Evolutionary conservation across 805 yeast species (phyloP).

Genomic region (Clavispora phyllophila): DNA sequence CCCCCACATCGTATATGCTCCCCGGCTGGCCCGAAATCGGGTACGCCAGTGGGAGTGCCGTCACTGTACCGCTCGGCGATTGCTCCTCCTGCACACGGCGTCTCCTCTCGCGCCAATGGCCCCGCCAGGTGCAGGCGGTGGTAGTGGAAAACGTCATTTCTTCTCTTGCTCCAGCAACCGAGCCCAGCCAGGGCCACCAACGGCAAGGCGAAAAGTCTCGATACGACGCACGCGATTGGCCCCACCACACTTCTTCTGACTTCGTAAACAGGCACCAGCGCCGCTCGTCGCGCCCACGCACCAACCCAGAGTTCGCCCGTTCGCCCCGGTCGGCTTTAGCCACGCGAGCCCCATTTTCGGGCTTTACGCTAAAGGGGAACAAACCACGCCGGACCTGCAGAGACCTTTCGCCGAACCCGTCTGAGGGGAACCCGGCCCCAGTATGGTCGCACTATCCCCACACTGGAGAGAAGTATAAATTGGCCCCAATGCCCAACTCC

Average conservation of each 20-base stretch:
- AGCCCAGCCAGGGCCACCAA: background rate
- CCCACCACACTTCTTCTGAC: no score
- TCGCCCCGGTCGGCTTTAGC: background rate
- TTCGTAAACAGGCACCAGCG: no score
- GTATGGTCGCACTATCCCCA: background rate
- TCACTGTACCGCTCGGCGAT: background rate
- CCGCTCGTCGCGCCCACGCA: no score
- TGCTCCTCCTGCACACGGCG: background rate
- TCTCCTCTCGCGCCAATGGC: background rate
- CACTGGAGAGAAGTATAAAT: background rate
- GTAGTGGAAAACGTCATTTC: background rate
- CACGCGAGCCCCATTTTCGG: background rate
- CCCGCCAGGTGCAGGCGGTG: no score
- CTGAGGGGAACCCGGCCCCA: background rate
- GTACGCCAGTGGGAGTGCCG: background rate
- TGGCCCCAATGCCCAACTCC: background rate
- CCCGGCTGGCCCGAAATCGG: background rate
- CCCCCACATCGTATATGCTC: no score
- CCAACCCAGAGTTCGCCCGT: no score
- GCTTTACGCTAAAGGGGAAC: background rate
- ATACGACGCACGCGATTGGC: no score
- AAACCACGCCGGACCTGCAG: background rate
- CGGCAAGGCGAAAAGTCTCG: background rate
- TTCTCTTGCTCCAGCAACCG: background rate
- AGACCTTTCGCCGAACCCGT: background rate